These are phyloP conservation scores for Picochlorum costavermella DNA, from an alignment of 139 green algal species.

Conservation along the genomic window DNA sequence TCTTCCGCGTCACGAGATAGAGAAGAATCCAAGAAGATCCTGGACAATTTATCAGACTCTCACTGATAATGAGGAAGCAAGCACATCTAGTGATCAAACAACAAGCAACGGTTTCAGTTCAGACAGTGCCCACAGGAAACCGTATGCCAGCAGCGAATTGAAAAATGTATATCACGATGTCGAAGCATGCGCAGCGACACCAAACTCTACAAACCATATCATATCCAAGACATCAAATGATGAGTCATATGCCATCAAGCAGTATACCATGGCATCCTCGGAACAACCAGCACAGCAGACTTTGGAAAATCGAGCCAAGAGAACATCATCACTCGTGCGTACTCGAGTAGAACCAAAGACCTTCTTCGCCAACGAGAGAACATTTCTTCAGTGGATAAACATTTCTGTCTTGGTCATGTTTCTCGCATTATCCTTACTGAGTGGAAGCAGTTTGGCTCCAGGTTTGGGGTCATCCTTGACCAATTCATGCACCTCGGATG, in stretches of 20 bases:
- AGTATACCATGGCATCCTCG: neutral
- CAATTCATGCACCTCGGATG: neutral
- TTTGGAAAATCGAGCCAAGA: neutral
- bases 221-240: no score
- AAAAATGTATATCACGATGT: neutral
- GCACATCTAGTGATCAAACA: constrained; percentile 10
- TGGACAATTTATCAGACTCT: constrained; percentile 9
- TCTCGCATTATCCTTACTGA: constrained; percentile 21
- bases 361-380: constrained; percentile 87
- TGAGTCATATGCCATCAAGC: neutral
- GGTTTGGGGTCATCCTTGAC: constrained; percentile 2
- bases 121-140: constrained; percentile 12
- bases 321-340: constrained; percentile 42
- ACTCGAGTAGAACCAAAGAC: constrained; percentile 80
- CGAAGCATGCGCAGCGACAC: no score
- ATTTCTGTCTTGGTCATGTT: constrained; percentile 71
- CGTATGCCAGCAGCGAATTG: constrained; percentile 12
- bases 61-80: constrained; percentile 3
- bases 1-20: neutral
- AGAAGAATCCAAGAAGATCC: neutral
- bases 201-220: no score
- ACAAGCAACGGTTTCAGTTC: constrained; percentile 5
- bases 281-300: neutral
- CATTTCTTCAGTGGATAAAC: constrained; percentile 79
- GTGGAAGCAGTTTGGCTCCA: constrained; percentile 1